Conservation (phyloP, 1,139 yeast species). For the Torulaspora globosa region DNA sequence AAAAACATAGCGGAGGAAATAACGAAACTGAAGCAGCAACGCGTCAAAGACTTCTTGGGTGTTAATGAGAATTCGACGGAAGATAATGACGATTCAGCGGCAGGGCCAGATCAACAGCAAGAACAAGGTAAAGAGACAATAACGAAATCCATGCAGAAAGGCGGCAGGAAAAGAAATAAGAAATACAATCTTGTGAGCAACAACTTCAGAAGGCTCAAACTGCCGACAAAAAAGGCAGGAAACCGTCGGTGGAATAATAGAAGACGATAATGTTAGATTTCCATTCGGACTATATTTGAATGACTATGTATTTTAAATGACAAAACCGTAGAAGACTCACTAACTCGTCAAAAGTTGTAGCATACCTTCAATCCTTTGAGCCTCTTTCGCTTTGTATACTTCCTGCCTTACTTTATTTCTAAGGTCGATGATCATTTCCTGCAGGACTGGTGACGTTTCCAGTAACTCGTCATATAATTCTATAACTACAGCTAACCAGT, state of each 20-base stretch:
- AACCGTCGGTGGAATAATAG: conserved; percentile 24
- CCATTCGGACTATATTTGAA: background rate
- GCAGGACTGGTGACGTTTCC: conserved; percentile 75
- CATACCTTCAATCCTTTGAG: conserved; percentile 91
- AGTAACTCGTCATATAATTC: conserved; percentile 73
- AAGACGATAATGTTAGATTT: conserved; percentile 7
- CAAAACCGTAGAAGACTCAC: background rate
- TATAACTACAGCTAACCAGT: conserved; percentile 75
- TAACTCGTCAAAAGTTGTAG: conserved; percentile 63
- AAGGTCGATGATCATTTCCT: conserved; percentile 61
- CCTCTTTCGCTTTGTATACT: conserved; percentile 76
- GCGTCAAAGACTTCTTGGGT: conserved; percentile 25
- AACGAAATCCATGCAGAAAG: conserved; percentile 3
- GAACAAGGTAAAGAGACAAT: background rate
- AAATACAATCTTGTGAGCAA: conserved; percentile 37
- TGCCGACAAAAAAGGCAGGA: conserved; percentile 24
- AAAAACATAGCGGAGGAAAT: conserved; percentile 30
- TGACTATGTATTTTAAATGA: background rate
- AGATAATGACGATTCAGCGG: conserved; percentile 10
- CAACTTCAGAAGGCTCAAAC: conserved; percentile 35
- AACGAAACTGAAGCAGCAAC: conserved; percentile 26
- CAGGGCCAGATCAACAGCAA: conserved; percentile 6
- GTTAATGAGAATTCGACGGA: conserved; percentile 12
- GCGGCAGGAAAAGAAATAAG: conserved; percentile 23
- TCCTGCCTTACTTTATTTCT: conserved; percentile 61